phyloP scores from a whole-genome alignment of 1,139 yeast genomes.

The Yamadazyma taylorii region DNA sequence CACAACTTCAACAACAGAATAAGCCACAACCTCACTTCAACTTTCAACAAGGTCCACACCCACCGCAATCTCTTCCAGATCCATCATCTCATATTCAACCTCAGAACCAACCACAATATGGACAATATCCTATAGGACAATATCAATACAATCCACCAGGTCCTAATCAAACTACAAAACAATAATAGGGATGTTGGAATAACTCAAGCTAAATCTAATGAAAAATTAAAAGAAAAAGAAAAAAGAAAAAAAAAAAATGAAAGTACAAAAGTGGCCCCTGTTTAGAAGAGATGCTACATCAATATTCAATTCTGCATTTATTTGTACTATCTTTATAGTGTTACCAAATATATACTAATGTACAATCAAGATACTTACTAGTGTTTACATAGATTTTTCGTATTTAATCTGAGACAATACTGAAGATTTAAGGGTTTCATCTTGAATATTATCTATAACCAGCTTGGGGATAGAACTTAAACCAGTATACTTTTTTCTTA shows the following conservation, averaged over 20 bases:
- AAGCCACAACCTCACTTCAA: background rate
- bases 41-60: background rate
- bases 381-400: conserved; percentile 38
- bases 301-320: conserved; percentile 6
- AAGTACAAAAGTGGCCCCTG: no score
- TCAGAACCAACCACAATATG: background rate
- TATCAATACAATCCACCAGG: background rate
- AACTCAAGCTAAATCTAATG: no score
- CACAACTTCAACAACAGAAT: background rate
- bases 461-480: conserved; percentile 56
- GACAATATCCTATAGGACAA: background rate
- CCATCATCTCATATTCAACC: background rate
- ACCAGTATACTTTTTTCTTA: conserved; percentile 58
- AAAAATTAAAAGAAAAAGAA: no score
- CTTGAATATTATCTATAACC: conserved; percentile 54
- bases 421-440: conserved; percentile 58
- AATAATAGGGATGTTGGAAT: no score
- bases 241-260: no score
- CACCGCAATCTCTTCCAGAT: background rate
- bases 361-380: conserved; percentile 6
- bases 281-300: background rate
- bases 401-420: conserved; percentile 63
- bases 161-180: background rate
- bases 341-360: conserved; percentile 4
- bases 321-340: conserved; percentile 1